Conservation (phyloP, 2,329 filamentous ascomycete species). For the Geoglossum cookeanum region DNA sequence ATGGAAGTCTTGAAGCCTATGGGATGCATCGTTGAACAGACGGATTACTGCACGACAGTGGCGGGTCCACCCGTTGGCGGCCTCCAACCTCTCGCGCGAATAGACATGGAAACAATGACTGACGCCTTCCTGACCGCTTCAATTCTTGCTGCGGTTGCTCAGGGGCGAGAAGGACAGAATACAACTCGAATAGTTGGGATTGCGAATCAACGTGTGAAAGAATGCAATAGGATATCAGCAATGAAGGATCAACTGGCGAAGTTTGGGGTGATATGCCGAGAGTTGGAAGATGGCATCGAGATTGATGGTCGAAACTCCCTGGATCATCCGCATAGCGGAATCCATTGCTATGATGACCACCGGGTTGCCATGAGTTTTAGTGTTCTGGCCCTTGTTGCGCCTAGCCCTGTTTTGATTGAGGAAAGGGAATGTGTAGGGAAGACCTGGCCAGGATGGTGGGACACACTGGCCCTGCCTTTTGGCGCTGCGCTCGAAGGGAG, state of each 20-base stretch:
- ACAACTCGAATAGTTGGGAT: slow-evolving; percentile 82
- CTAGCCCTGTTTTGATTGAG: slow-evolving; percentile 53
- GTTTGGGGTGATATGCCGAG: slow-evolving; percentile 69
- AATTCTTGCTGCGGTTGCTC: slow-evolving; percentile 75
- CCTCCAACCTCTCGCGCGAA: slow-evolving; percentile 55
- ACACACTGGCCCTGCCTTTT: slow-evolving; percentile 63
- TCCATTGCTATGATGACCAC: slow-evolving; percentile 94
- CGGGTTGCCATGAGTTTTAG: slow-evolving; percentile 98
- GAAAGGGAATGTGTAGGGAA: slow-evolving; percentile 91
- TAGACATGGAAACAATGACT: slow-evolving; percentile 99
- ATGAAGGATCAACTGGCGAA: slow-evolving; percentile 93
- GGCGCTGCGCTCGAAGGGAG: slow-evolving; percentile 56
- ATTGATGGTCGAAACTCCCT: slow-evolving; percentile 38
- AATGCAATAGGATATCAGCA: slow-evolving; percentile 88
- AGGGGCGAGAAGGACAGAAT: slow-evolving; percentile 38
- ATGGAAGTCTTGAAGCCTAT: slow-evolving; percentile 78
- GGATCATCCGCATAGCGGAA: slow-evolving; percentile 39
- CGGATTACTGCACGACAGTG: slow-evolving; percentile 71
- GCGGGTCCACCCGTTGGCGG: slow-evolving; percentile 62
- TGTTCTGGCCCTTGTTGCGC: slow-evolving; percentile 57
- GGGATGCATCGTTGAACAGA: slow-evolving; percentile 82
- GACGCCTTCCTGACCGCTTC: slow-evolving; percentile 94
- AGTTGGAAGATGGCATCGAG: slow-evolving; percentile 89
- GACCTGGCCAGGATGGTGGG: slow-evolving; percentile 99
- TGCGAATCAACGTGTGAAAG: slow-evolving; percentile 93